Base-by-base conservation (phyloP, 768 basidiomycete genomes). In the Sporobolomyces phaffii region DNA sequence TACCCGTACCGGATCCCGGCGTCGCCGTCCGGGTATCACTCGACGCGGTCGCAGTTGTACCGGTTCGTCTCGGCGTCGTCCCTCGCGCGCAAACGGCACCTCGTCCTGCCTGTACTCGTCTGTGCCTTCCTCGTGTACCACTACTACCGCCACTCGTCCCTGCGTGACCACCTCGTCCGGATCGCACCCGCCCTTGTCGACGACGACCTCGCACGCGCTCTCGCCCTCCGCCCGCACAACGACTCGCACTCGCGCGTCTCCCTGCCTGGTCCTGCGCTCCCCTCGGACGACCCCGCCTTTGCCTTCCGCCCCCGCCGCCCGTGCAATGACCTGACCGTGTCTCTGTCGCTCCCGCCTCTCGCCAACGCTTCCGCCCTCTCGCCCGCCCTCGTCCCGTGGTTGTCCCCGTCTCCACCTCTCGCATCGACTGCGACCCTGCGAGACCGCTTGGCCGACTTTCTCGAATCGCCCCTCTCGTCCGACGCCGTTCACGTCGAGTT, bases 391-490 rank as follows among this genome's bases (percentile, higher is more conserved):
- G 53, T 15, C 3, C 26, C 5, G 10, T 56, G 54, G 54, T 17
- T 56, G 6, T 56, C 54, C 3, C 54, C 54, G 11, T 43, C 54
- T 4, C 54, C 54, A 28, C 54, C 54, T 4, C 40, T 56, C 4
- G 26, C 24, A 8, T 9, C 24, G 2, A 9, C 4, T 3, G 9
- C 54, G 29, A 28, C 54, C 15, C 54, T 56, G 40, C 3, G 8
- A 28, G 26, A 41, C 7, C 4, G 54, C 5, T 5, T 56, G 3
- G 15, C 5, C 2, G 8, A n/a, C 5, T 56, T 56, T 29, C 38
- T 56, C 52, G 20, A 56, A 6, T 43, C 38, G 5, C 54, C 54
- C 13, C 54, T 56, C 40, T 56, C 54, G 26, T 29, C 54, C 18
- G 26, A 26, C 15, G 11, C 4, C 11, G 18, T 31, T 28, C 54